These are phyloP conservation scores for Triticum timopheevii DNA, from an alignment of 176 grass and related monocot species.

Conservation along the genomic window DNA sequence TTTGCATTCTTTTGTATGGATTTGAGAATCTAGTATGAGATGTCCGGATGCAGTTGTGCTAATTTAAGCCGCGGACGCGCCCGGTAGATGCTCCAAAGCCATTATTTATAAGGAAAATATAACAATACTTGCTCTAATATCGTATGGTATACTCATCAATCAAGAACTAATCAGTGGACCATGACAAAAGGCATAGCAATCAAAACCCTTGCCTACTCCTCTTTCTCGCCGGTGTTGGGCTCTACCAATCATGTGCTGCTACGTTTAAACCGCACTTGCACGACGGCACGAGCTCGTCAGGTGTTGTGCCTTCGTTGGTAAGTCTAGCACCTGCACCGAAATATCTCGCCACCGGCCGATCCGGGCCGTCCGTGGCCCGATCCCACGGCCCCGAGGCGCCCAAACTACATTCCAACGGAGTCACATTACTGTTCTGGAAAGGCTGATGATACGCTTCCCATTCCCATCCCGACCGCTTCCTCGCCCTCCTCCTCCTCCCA, in stretches of 20 bases:
- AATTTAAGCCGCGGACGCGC: no score
- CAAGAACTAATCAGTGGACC: no score
- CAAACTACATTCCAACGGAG: not conserved
- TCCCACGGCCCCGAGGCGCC: not conserved
- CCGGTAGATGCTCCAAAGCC: no score
- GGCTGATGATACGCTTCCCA: conserved; percentile 11
- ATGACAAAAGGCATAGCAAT: no score
- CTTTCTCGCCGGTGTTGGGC: not conserved
- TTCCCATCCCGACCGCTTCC: not conserved
- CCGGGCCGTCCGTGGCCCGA: not conserved
- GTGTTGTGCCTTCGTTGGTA: not conserved
- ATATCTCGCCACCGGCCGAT: not conserved
- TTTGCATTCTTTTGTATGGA: no score
- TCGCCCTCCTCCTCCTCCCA: not conserved
- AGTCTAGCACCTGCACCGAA: not conserved
- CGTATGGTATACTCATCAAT: no score
- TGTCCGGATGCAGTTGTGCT: no score
- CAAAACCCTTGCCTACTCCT: not conserved
- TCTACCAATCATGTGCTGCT: not conserved
- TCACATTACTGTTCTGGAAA: not conserved
- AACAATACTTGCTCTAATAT: no score
- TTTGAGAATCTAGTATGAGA: no score
- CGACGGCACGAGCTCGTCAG: not conserved
- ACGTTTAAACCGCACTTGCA: conserved; percentile 3
- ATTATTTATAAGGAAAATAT: no score